Percentiles rank a stretch among this genome's conserved stretches.
These are phyloP conservation scores for Metschnikowia vanudenii DNA, from an alignment of 805 yeast genomes.

Conservation along the genomic window DNA sequence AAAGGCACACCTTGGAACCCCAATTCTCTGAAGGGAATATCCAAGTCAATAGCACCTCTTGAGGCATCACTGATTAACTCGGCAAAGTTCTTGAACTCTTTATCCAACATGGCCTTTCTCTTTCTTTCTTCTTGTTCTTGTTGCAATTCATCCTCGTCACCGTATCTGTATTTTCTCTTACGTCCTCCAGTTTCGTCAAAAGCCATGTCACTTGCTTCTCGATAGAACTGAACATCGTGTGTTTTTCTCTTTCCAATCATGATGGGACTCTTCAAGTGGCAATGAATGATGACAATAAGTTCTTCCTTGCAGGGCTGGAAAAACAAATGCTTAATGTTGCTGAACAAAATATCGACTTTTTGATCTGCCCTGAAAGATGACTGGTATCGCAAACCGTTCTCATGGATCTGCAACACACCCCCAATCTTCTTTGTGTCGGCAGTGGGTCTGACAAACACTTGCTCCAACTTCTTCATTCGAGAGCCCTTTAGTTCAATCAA, in stretches of 20 bases:
- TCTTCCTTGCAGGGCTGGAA: constrained; percentile 97
- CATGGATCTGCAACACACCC: constrained; percentile 87
- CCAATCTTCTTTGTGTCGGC: constrained; percentile 97
- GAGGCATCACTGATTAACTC: constrained; percentile 90
- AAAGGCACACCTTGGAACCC: constrained; percentile 98
- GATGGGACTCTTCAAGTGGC: constrained; percentile 88
- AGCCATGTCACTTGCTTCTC: constrained; percentile 94
- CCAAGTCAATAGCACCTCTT: constrained; percentile 79
- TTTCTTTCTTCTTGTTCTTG: constrained; percentile 98
- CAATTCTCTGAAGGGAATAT: constrained; percentile 90
- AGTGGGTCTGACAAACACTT: constrained; percentile 88
- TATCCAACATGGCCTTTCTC: constrained; percentile 84
- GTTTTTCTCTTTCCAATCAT: constrained; percentile 96
- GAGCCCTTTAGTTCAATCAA: constrained; percentile 79
- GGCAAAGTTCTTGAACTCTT: constrained; percentile 85
- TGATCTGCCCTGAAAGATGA: constrained; percentile 83
- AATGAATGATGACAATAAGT: constrained; percentile 85
- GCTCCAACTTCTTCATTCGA: constrained; percentile 82
- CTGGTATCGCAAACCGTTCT: constrained; percentile 93
- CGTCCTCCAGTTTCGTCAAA: constrained; percentile 97
- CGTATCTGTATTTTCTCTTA: constrained; percentile 82
- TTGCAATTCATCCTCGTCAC: constrained; percentile 97
- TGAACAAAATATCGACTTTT: constrained; percentile 80
- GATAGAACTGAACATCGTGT: constrained; percentile 90
- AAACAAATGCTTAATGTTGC: constrained; percentile 88